Conservation (phyloP, 257 asterid genomes). For the Nicotiana obtusifolia region DNA sequence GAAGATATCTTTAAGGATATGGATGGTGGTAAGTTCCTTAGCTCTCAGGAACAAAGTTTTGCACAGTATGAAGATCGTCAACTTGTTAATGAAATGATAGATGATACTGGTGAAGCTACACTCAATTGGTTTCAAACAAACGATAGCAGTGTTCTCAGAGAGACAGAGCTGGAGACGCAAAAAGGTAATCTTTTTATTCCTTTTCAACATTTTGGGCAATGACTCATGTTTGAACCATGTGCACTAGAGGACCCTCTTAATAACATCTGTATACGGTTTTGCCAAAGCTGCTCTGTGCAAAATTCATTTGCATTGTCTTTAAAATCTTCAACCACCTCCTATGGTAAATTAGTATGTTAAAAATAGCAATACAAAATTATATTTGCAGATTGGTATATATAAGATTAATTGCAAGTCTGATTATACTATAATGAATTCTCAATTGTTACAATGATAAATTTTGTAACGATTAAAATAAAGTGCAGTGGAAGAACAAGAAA, state of each 20-base stretch:
- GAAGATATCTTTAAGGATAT: not conserved
- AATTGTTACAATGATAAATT: not conserved
- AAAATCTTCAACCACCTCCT: not conserved
- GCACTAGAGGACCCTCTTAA: no score
- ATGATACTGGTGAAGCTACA: conserved; percentile 3
- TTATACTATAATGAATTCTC: not conserved
- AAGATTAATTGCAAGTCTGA: not conserved
- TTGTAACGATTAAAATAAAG: not conserved
- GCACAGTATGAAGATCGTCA: not conserved
- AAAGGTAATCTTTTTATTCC: not conserved
- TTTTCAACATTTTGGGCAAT: not conserved
- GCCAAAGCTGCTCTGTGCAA: not conserved
- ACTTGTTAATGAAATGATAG: not conserved
- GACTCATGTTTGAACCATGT: not conserved
- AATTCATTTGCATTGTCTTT: not conserved
- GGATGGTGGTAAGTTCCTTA: not conserved
- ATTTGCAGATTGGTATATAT: not conserved
- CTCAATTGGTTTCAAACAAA: not conserved
- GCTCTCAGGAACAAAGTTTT: not conserved
- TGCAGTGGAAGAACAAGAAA: not conserved
- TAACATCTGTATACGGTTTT: no score
- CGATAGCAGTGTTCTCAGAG: not conserved
- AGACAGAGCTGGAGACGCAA: not conserved
- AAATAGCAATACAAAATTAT: not conserved
- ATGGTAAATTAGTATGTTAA: not conserved